These are phyloP conservation scores for Apodospora peruviana DNA, from an alignment of 495 filamentous ascomycete species.

Conservation along the genomic window DNA sequence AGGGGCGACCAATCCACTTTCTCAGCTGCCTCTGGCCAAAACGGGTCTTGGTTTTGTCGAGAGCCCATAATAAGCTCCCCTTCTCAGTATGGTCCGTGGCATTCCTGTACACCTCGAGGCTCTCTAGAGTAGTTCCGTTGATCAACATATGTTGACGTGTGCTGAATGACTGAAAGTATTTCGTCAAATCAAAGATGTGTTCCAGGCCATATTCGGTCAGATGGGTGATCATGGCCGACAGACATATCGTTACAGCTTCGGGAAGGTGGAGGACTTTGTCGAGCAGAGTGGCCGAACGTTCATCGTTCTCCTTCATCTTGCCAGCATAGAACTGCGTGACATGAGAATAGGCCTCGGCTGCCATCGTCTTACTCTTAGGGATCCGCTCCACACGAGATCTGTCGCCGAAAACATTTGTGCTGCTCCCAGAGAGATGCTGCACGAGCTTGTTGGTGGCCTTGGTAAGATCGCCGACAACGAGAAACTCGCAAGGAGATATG, in stretches of 20 bases:
- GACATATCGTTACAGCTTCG: slow-evolving; percentile 81
- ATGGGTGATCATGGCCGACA: slow-evolving; percentile 96
- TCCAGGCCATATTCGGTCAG: slow-evolving; percentile 90
- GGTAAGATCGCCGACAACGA: slow-evolving; percentile 91
- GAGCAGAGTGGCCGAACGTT: slow-evolving; percentile 55
- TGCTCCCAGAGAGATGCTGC: slow-evolving; percentile 79
- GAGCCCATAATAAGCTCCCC: slow-evolving; percentile 91
- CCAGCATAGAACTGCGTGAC: slow-evolving; percentile 91
- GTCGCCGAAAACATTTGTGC: slow-evolving; percentile 89
- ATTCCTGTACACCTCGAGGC: slow-evolving; percentile 93
- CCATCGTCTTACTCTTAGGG: slow-evolving; percentile 72
- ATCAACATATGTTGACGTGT: slow-evolving; percentile 92
- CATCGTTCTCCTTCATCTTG: slow-evolving; percentile 61
- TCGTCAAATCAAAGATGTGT: slow-evolving; percentile 94
- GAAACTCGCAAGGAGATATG: slow-evolving; percentile 90
- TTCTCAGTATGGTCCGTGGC: slow-evolving; percentile 81
- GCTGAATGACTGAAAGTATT: slow-evolving; percentile 96
- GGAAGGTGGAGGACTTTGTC: slow-evolving; percentile 83
- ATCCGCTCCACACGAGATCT: slow-evolving; percentile 76
- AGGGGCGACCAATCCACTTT: slow-evolving; percentile 91
- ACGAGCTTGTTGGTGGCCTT: slow-evolving; percentile 92
- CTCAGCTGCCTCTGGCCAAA: slow-evolving; percentile 84
- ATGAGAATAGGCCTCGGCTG: slow-evolving; percentile 78
- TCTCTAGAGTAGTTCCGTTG: slow-evolving; percentile 91
- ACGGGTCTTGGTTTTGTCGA: slow-evolving; percentile 86